Conservation (phyloP, 2,329 filamentous ascomycete genomes). For the Blumeriella jaapii region DNA sequence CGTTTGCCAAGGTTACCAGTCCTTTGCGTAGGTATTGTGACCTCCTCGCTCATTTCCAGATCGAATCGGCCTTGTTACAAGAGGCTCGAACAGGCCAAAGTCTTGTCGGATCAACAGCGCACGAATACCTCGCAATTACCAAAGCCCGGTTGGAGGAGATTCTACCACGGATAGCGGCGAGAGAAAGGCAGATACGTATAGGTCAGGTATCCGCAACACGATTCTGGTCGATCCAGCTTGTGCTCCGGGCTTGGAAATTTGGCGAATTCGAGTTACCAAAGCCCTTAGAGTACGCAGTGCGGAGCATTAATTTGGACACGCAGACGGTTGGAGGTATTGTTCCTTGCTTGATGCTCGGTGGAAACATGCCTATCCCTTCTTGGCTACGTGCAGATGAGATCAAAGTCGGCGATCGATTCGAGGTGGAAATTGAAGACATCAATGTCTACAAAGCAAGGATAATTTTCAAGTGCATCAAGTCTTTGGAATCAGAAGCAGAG, state of each 20-base stretch:
- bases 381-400: conserved; percentile 28
- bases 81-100: conserved; percentile 30
- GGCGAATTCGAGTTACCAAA: conserved; percentile 36
- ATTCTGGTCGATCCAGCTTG: conserved; percentile 48
- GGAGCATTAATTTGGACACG: conserved; percentile 4
- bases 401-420: conserved; percentile 39
- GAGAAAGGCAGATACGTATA: conserved; percentile 20
- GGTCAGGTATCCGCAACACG: conserved; percentile 24
- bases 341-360: conserved; percentile 6
- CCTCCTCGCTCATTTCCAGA: conserved; percentile 54
- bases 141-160: conserved; percentile 21
- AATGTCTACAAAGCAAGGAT: conserved; percentile 38
- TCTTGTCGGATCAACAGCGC: conserved; percentile 26
- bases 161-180: conserved; percentile 20
- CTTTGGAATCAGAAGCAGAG: conserved; percentile 2
- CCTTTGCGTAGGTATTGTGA: conserved; percentile 55
- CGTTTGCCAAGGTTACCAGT: conserved; percentile 53
- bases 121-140: conserved; percentile 24
- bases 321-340: conserved; percentile 5
- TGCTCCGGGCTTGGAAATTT: conserved; percentile 47
- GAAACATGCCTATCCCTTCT: conserved; percentile 7
- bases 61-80: conserved; percentile 44
- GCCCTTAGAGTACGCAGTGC: conserved; percentile 29
- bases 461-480: conserved; percentile 3
- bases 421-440: conserved; percentile 43